Evolutionary conservation across 352 stramenopile genomes (phyloP).

Genomic region (Chloridella minuta): DNA sequence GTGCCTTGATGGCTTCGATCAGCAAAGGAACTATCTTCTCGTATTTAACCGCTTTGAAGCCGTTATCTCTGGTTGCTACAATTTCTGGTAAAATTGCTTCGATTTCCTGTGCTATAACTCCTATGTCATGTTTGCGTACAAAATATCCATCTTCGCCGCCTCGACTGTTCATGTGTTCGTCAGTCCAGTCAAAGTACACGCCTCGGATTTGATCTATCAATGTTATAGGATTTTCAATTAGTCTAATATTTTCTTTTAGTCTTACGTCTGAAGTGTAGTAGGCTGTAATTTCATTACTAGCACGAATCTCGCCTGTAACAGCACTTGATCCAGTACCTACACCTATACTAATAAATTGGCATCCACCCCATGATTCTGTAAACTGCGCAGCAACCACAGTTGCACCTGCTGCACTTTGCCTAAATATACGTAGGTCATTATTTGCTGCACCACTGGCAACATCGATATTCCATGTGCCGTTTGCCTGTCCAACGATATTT

Average conservation of each 20-base stretch:
- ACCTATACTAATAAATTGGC: too few relatives aligned
- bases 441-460: too few relatives aligned
- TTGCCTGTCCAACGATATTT: too few relatives aligned
- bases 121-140: background rate
- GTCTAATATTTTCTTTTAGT: constrained; percentile 12
- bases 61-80: constrained; percentile 9
- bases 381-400: too few relatives aligned
- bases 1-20: background rate
- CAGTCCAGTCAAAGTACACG: background rate
- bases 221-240: constrained; percentile 11
- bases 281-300: too few relatives aligned
- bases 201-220: constrained; percentile 4
- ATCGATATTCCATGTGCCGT: too few relatives aligned
- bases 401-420: too few relatives aligned
- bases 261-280: background rate
- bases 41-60: constrained; percentile 6
- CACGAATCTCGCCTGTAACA: too few relatives aligned
- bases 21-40: constrained; percentile 9
- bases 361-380: too few relatives aligned
- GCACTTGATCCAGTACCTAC: too few relatives aligned
- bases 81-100: background rate
- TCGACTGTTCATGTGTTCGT: background rate
- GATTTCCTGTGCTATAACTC: constrained; percentile 10
- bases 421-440: too few relatives aligned
- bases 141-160: background rate